phyloP scores from a whole-genome alignment of 1,139 yeast species.

The Saccharomyces pastorianus region DNA sequence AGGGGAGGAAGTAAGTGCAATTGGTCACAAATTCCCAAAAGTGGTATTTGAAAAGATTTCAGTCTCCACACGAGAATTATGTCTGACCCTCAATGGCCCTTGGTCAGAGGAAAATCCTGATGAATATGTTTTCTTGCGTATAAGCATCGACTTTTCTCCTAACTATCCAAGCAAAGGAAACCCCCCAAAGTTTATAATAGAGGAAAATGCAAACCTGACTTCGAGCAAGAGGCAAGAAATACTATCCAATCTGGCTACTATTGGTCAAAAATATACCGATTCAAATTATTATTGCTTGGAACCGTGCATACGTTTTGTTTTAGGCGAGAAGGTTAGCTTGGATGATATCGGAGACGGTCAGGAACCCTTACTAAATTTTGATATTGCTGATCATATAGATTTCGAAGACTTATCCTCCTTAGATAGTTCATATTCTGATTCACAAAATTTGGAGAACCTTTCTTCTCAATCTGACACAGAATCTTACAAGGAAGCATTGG shows the following conservation, averaged over 20 bases:
- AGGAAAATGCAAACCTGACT: conserved; percentile 65
- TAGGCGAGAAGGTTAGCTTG: conserved; percentile 72
- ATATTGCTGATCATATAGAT: conserved; percentile 25
- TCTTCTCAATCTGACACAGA: conserved; percentile 24
- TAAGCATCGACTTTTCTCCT: conserved; percentile 59
- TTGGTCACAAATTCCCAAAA: conserved; percentile 86
- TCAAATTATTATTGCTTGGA: conserved; percentile 67
- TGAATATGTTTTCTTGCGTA: conserved; percentile 59
- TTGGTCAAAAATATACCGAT: conserved; percentile 50
- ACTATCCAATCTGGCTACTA: conserved; percentile 42
- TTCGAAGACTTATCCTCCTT: conserved; percentile 28
- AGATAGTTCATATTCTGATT: conserved; percentile 25
- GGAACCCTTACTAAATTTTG: conserved; percentile 25
- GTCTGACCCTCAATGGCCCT: conserved; percentile 74
- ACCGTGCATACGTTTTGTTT: conserved; percentile 62
- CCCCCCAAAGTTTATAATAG: conserved; percentile 54
- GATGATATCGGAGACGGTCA: conserved; percentile 29
- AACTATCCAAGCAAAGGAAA: conserved; percentile 56
- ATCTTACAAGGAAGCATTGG: conserved; percentile 21
- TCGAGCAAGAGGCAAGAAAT: conserved; percentile 40
- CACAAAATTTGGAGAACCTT: conserved; percentile 21
- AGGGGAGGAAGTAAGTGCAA: conserved; percentile 85
- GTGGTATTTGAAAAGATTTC: conserved; percentile 79
- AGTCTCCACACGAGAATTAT: conserved; percentile 75
- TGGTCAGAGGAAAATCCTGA: conserved; percentile 39